Evolutionary conservation across 108 stramenopile species (phyloP).

Genomic region (Skeletonema costatum): DNA sequence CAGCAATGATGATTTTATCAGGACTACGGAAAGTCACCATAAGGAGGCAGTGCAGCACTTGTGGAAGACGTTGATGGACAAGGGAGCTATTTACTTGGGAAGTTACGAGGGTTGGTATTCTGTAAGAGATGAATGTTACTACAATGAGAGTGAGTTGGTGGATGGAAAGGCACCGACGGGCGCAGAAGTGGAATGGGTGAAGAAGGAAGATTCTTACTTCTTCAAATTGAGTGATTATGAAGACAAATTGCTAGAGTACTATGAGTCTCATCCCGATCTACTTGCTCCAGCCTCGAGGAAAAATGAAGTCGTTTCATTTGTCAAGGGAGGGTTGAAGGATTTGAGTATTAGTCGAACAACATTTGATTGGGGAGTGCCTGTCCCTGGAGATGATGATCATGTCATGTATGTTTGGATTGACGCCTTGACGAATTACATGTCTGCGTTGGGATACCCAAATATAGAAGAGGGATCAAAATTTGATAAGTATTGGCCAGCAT

Average conservation of each 20-base stretch:
- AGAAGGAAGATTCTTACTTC: slow-evolving; percentile 97
- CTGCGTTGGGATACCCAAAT: slow-evolving; percentile 90
- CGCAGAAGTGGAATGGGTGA: slow-evolving; percentile 91
- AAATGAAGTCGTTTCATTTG: slow-evolving; percentile 90
- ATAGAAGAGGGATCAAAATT: slow-evolving; percentile 49
- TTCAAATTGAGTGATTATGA: slow-evolving; percentile 89
- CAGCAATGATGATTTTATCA: slow-evolving; percentile 89
- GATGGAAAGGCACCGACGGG: slow-evolving; percentile 94
- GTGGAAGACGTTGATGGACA: slow-evolving; percentile 82
- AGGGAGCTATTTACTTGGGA: slow-evolving; percentile 91
- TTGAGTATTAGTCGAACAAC: slow-evolving; percentile 91
- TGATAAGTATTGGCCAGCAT: slow-evolving; percentile 86
- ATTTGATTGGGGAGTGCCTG: slow-evolving; percentile 94
- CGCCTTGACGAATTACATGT: slow-evolving; percentile 96
- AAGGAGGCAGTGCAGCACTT: slow-evolving; percentile 81
- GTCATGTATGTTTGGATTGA: slow-evolving; percentile 99
- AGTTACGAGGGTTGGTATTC: slow-evolving; percentile 98
- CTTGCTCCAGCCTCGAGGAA: slow-evolving; percentile 88
- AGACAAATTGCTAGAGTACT: slow-evolving; percentile 82
- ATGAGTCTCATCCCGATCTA: slow-evolving; percentile 83
- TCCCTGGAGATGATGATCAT: slow-evolving; percentile 90
- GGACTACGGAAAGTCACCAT: slow-evolving; percentile 90
- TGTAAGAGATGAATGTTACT: slow-evolving; percentile 96
- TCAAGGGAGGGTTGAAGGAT: slow-evolving; percentile 88
- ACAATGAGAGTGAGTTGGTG: slow-evolving; percentile 93